phyloP scores from a whole-genome alignment of 352 stramenopile genomes.

The Globisporangium recalcitrans region DNA sequence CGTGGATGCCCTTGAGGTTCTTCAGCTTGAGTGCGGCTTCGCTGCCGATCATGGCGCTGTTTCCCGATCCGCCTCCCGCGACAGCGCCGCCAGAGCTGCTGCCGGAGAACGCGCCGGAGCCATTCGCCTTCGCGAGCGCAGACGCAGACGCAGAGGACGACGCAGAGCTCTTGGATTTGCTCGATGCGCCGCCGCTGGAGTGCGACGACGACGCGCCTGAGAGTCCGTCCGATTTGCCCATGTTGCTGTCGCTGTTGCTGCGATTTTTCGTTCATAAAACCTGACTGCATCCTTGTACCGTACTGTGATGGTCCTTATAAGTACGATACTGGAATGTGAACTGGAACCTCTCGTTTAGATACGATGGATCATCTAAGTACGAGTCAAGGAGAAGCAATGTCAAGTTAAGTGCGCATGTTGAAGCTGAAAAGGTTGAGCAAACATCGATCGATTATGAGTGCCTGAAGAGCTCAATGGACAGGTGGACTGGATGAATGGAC shows the following conservation, averaged over 20 bases:
- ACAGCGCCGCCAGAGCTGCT: constrained; percentile 3
- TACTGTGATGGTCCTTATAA: no score
- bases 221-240: constrained; percentile 10
- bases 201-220: background rate
- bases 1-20: constrained; percentile 54
- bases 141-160: constrained; percentile 2
- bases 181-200: background rate
- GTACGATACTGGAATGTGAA: background rate
- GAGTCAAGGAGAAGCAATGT: no score
- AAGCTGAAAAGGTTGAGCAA: background rate
- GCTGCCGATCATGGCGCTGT: constrained; percentile 20
- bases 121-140: constrained; percentile 12
- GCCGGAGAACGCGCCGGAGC: background rate
- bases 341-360: no score
- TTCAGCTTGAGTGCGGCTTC: constrained; percentile 43
- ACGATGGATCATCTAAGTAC: no score
- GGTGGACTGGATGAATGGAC: background rate
- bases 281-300: no score
- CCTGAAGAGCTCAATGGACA: background rate
- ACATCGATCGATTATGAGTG: background rate
- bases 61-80: background rate
- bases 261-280: constrained; percentile 3
- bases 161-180: constrained; percentile 14
- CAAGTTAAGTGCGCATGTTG: background rate
- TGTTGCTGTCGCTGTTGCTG: background rate